phyloP scores from a whole-genome alignment of 2,329 filamentous ascomycete species.

The Trichoderma sp. region DNA sequence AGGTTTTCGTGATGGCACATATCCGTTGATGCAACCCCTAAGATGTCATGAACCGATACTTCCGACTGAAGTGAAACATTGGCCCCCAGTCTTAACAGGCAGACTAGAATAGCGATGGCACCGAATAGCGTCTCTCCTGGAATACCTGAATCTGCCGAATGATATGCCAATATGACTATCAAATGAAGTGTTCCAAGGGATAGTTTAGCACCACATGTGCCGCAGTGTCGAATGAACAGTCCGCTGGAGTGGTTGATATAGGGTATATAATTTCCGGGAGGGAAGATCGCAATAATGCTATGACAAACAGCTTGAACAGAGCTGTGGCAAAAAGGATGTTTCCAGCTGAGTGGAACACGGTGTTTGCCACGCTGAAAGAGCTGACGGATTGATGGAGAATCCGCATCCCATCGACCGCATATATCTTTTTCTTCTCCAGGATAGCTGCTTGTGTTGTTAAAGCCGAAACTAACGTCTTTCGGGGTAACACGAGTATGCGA shows the following conservation, averaged over 20 bases:
- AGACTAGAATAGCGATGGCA: background rate
- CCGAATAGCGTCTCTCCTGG: background rate
- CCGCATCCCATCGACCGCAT: background rate
- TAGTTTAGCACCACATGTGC: background rate
- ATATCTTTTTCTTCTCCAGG: background rate
- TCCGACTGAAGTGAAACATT: rapidly evolving
- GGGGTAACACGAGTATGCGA: background rate
- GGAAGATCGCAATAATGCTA: background rate
- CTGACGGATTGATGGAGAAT: background rate
- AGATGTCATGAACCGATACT: background rate
- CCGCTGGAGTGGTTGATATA: background rate
- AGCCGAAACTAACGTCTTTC: background rate
- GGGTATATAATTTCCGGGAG: background rate
- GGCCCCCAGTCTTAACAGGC: background rate
- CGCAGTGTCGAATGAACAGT: background rate
- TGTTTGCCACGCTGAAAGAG: background rate
- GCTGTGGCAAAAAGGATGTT: background rate
- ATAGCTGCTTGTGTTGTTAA: background rate
- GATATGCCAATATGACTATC: background rate
- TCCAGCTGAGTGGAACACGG: background rate
- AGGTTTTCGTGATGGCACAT: background rate
- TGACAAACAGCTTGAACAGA: background rate
- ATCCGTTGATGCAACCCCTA: background rate
- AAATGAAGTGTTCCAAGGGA: background rate
- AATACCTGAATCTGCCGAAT: background rate